Base-by-base conservation (phyloP, 192 early-diverging fungal species). In the Coemansia guatemalensis region DNA sequence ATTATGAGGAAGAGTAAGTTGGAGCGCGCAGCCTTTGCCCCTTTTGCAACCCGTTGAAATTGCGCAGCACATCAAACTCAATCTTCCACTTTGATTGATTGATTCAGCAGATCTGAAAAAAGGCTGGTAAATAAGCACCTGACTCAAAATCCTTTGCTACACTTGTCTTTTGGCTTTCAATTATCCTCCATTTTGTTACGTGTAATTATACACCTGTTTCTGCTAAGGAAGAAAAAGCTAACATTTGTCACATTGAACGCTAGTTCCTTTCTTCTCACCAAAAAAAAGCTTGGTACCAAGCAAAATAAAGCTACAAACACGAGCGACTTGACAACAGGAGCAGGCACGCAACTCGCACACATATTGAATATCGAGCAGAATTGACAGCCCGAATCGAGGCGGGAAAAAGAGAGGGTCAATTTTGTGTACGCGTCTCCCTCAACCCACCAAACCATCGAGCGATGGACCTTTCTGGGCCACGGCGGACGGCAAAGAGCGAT, bases 401-500 rank as follows among this genome's bases (percentile, higher is more conserved):
- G 8, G 25, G 23, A 24, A 23, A 52, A 52, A 39, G 22, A 9
- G 48, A n/a, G 30, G 5, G 24, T 1, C 6, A 3, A 39, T 8
- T 39, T 39, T 39, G 9, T 11, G 9, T 11, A 39, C 35, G 35
- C 35, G 35, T 39, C 11, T 8, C 9, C 35, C 11, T 11, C 35
- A 1, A 39, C n/a, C n/a, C n/a, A n/a, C n/a, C n/a, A n/a, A n/a
- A n/a, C 35, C 35, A 39, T 39, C 35, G 11, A 39, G 35, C 24
- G 17, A 80, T 80, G 78, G 68, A 74, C 57, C 62, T 81, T 47
- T 53, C 72, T n/a, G 62, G 63, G 12, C 56, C 29, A 32, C 57
- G 62, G 20, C 69, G 56, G 56, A 48, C 72, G 20, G 60, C 62
- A 23, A 20, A 57, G 20, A 65, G 68, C 55, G 60, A 74, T 32